These are phyloP conservation scores for Debaryomyces castellii DNA, from an alignment of 805 yeast species.

Conservation along the genomic window DNA sequence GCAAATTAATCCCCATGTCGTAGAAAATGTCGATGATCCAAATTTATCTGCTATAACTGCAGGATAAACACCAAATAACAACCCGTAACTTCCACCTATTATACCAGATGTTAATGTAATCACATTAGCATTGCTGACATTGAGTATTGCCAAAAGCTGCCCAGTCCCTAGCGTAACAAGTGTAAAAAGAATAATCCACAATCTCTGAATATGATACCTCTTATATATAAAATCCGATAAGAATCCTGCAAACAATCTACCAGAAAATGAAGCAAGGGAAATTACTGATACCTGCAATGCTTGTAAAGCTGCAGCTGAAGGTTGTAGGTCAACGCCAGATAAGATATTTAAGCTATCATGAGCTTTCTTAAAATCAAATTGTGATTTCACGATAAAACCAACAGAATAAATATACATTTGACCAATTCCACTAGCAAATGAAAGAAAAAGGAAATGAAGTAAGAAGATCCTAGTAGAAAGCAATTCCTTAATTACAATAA, in stretches of 20 bases:
- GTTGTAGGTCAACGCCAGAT: neutral
- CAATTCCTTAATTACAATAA: conserved; percentile 18
- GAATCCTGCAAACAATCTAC: conserved; percentile 65
- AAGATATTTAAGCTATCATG: neutral
- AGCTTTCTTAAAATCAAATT: conserved; percentile 20
- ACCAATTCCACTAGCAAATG: conserved; percentile 61
- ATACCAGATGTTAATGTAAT: conserved; percentile 52
- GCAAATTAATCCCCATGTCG: conserved; percentile 74
- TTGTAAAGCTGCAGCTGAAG: conserved; percentile 46
- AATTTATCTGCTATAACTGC: conserved; percentile 72
- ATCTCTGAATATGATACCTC: conserved; percentile 52
- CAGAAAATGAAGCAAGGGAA: conserved; percentile 64
- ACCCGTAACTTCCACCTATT: conserved; percentile 68
- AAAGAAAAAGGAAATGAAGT: conserved; percentile 53
- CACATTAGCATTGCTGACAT: conserved; percentile 26
- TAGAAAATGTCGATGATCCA: conserved; percentile 66
- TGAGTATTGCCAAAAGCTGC: conserved; percentile 32
- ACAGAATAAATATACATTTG: conserved; percentile 73
- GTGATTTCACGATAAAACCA: conserved; percentile 64
- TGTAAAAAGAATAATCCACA: conserved; percentile 61
- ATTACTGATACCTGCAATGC: conserved; percentile 70
- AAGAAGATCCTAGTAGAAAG: conserved; percentile 37
- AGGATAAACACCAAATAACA: conserved; percentile 72
- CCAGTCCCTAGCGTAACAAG: conserved; percentile 34
- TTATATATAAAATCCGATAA: conserved; percentile 60